Conservation (phyloP, 169 alveolate species). For the Amoebophrya sp. region DNA sequence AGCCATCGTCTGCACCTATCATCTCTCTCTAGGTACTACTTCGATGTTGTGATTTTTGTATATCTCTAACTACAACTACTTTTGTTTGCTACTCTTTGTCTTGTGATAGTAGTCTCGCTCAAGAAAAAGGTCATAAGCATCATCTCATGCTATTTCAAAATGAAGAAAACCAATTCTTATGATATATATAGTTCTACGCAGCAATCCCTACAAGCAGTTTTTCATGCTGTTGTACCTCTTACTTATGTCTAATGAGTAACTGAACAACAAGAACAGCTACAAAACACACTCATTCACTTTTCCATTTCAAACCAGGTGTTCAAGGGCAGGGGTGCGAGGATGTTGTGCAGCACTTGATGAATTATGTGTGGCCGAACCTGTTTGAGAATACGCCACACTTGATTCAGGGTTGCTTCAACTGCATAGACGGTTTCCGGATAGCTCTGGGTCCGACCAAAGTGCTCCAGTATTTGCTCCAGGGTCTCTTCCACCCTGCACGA, state of each 20-base stretch:
- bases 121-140: no score
- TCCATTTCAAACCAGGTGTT: constrained; percentile 46
- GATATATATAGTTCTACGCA: no score
- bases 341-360: constrained; percentile 93
- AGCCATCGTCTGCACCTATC: constrained; percentile 97
- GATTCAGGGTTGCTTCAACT: constrained; percentile 88
- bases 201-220: no score
- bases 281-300: no score
- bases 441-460: constrained; percentile 96
- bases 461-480: constrained; percentile 89
- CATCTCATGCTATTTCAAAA: no score
- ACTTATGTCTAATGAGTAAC: no score
- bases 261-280: not conserved
- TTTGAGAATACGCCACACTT: constrained; percentile 98
- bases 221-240: no score
- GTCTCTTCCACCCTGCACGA: constrained; percentile 99
- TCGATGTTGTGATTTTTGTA: constrained; percentile 55
- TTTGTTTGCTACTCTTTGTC: no score
- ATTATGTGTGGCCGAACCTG: constrained; percentile 99
- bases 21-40: constrained; percentile 93
- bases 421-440: constrained; percentile 96
- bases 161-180: no score
- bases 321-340: constrained; percentile 63
- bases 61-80: not conserved
- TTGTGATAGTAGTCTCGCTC: no score